Evolutionary conservation across 2,329 filamentous ascomycete genomes (phyloP), one percentile per base, ranked within the genome.

Genomic region (Grosmannia huntii): DNA sequence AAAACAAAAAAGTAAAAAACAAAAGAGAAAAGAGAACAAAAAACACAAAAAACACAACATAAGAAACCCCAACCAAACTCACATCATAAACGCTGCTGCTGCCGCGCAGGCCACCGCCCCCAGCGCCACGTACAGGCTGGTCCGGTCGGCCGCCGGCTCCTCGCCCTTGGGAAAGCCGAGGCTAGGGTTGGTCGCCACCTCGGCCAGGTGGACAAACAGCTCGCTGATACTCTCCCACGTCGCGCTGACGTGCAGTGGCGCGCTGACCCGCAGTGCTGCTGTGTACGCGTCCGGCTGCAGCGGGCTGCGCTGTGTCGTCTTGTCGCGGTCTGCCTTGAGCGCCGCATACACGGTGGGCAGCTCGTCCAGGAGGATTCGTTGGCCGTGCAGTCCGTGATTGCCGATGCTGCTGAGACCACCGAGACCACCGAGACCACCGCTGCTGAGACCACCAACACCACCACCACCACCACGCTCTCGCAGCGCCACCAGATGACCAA

Each of bases 221-320:
- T 99, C 94, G 62, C 87, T 87, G 64, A 97, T 96, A 66, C 89
- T 95, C 66, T 82, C 85, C 94, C 94, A 99, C 7, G 87, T 94
- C 33, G 94, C 90, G 67, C 90, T 96, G 57, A 96, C 94, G 73
- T 99, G 95, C 48, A 97, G 75, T 6, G 94, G 94, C 3, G 91
- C 85, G 58, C 87, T 85, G 88, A 97, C 95, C 68, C 89, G 91
- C 64, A 95, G 75, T 44, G 81, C 79, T 55, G 86, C 83, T 0
- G 91, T 95, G 72, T 96, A 96, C 62, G 90, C 86, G 68, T 99
- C 94, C 1, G 94, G 94, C 70, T 96, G 92, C 62, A 86, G 75
- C 70, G 96, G 90, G 60, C 88, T 87, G 60, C 94, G 82, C 72
- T 99, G 94, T n/a, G 90, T 96, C 4, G 92, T 95, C 71, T 96